Evolutionary conservation across 192 early-diverging fungal genomes (phyloP), one percentile per base, ranked within the genome.

Genomic region (Podila clonocystis): DNA sequence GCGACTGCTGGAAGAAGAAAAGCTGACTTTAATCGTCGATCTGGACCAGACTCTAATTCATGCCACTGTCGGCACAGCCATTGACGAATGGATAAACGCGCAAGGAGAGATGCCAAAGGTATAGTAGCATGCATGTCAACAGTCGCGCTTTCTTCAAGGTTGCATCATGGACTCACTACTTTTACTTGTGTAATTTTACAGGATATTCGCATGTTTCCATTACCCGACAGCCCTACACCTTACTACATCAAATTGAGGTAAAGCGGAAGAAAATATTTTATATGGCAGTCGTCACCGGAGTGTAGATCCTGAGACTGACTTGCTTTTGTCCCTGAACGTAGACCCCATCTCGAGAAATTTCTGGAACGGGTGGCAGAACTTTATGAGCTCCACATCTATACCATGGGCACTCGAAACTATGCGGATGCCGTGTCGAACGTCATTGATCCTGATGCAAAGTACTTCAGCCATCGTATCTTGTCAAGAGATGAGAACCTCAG

Each of bases 331-430:
- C 36, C 20, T 11, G 17, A 52, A 38, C 19, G 28, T 70, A 91
- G 97, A 34, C 97, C 97, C 1, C 91, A 91, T 4, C 87, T 97
- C 17, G 86, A 83, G 29, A 89, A 91, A 33, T 98, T 99, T 74
- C 79, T 99, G 30, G 80, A 87, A 58, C 75, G 86, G 57, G 74
- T 96, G 9, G 82, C 87, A 2, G 63, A 89, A 63, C 33, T 92
- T 9, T 99, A 94, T 73, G 98, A 99, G 83, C 85, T 99, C 76
- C 98, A 99, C 80, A 97, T 99, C 63, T 99, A 99, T 82, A 99
- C 98, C 2, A 97, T 98, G 97, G 98, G 98, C 33, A 95, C 96
- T 2, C 88, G 97, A 13, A 87, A 91, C 22, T 99, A 99, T 82
- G 98, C 98, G 33, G 87, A 93, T 34, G 91, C 93, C 1, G 94